Percentiles rank a stretch among this genome's conserved stretches.
Evolutionary conservation across 257 asterid genomes (phyloP).

Genomic region (Phtheirospermum japonicum): DNA sequence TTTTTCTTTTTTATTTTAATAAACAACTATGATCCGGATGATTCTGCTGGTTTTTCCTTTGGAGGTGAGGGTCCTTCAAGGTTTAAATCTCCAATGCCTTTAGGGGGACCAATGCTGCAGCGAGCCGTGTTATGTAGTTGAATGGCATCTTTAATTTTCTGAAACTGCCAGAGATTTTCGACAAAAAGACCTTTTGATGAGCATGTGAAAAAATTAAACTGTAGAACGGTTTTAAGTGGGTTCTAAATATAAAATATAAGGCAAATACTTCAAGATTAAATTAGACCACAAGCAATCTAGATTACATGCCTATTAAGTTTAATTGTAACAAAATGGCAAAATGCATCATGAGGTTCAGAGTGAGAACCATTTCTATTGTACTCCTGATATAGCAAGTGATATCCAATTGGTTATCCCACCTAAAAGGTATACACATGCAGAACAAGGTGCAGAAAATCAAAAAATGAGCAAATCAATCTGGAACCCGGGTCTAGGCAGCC

Average conservation of each 20-base stretch:
- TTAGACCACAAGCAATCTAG: not conserved
- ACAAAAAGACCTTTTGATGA: not conserved
- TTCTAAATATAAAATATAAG: not conserved
- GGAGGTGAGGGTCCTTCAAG: slow-evolving; percentile 46
- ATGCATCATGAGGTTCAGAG: too few relatives aligned
- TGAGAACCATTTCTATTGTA: too few relatives aligned
- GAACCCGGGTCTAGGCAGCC: too few relatives aligned
- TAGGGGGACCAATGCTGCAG: slow-evolving; percentile 90
- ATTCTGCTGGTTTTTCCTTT: slow-evolving; percentile 42
- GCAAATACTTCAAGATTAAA: not conserved
- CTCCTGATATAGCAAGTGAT: too few relatives aligned
- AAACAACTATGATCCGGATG: slow-evolving; percentile 37
- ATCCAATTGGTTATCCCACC: too few relatives aligned
- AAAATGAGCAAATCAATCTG: too few relatives aligned
- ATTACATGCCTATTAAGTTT: not conserved
- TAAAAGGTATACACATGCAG: too few relatives aligned
- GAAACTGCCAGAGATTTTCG: slow-evolving; percentile 50
- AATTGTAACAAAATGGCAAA: too few relatives aligned
- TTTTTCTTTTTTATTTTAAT: not conserved
- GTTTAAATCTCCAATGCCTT: slow-evolving; percentile 64
- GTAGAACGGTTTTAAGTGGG: not conserved
- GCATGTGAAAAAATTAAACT: not conserved
- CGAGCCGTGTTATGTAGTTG: slow-evolving; percentile 72
- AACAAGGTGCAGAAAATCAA: too few relatives aligned
- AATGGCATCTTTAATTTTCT: slow-evolving; percentile 87